Percentiles rank a stretch among this genome's conserved stretches.
These are phyloP conservation scores for Naganishia sp. DNA, from an alignment of 1,284 basidiomycete species.

Conservation along the genomic window DNA sequence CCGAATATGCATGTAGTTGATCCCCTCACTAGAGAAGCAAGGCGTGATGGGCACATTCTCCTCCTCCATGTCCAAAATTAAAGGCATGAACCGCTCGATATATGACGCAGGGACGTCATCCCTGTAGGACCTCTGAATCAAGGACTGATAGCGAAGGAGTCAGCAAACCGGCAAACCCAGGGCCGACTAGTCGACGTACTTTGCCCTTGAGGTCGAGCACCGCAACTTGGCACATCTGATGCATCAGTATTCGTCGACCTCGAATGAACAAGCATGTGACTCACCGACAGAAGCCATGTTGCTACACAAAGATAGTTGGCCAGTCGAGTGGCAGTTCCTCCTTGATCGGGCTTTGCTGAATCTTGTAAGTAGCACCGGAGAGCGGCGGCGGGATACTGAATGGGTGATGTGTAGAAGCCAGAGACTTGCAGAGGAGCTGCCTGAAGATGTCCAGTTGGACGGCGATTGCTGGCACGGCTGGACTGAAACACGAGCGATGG, in stretches of 20 bases:
- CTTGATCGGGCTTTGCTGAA: background rate
- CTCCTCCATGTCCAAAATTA: constrained; percentile 95
- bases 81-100: constrained; percentile 91
- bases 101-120: constrained; percentile 89
- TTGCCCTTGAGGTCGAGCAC: constrained; percentile 84
- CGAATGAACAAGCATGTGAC: background rate
- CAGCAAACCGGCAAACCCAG: no score
- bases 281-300: constrained; percentile 26
- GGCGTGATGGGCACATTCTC: constrained; percentile 92
- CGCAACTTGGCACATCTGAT: constrained; percentile 1
- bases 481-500: constrained; percentile 23
- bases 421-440: background rate
- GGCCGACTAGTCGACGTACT: constrained; percentile 35
- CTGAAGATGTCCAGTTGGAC: background rate
- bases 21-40: constrained; percentile 87
- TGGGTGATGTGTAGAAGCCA: background rate
- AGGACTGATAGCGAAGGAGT: constrained; percentile 60
- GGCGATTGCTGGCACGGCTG: constrained; percentile 1
- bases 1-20: constrained; percentile 98
- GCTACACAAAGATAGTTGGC: background rate
- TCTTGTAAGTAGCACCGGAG: background rate
- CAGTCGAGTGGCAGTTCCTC: background rate
- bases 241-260: background rate
- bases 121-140: constrained; percentile 96
- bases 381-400: background rate